Conservation (phyloP, 768 basidiomycete genomes). For the Candolleomyces aberdarensis region DNA sequence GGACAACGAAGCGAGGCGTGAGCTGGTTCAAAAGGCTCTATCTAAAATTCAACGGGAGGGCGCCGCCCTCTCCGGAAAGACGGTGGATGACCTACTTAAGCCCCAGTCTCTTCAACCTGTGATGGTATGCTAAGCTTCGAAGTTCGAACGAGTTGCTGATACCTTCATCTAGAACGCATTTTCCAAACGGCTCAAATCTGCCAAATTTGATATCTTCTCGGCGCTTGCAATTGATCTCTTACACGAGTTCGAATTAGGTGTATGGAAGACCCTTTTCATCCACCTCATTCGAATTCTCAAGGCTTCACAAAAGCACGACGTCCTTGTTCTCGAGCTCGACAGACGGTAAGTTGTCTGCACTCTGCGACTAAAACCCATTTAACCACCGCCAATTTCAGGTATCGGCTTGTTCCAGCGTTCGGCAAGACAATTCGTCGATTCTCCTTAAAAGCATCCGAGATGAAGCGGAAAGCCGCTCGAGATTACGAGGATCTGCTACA, state of each 20-base stretch:
- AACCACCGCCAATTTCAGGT: too few species aligned
- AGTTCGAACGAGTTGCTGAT: neutral
- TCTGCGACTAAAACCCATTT: too few species aligned
- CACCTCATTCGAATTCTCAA: constrained; percentile 33
- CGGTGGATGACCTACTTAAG: neutral
- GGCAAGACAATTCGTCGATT: constrained; percentile 29
- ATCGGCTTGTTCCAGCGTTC: constrained; percentile 20
- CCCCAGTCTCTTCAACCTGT: neutral
- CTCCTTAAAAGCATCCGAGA: constrained; percentile 23
- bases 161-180: constrained; percentile 29
- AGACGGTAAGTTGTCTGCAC: neutral
- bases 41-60: neutral
- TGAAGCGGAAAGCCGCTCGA: constrained; percentile 28
- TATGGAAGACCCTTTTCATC: constrained; percentile 30
- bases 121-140: neutral
- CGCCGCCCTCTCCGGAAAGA: neutral
- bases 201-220: constrained; percentile 22
- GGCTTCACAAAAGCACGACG: constrained; percentile 16
- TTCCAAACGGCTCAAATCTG: constrained; percentile 11
- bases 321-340: constrained; percentile 12
- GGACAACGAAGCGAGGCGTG: neutral
- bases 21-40: neutral
- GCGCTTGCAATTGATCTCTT: constrained; percentile 29
- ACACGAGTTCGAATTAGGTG: constrained; percentile 36
- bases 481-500: constrained; percentile 39